Conservation (phyloP, 176 grass and related monocot genomes). For the Juncus inflexus region DNA sequence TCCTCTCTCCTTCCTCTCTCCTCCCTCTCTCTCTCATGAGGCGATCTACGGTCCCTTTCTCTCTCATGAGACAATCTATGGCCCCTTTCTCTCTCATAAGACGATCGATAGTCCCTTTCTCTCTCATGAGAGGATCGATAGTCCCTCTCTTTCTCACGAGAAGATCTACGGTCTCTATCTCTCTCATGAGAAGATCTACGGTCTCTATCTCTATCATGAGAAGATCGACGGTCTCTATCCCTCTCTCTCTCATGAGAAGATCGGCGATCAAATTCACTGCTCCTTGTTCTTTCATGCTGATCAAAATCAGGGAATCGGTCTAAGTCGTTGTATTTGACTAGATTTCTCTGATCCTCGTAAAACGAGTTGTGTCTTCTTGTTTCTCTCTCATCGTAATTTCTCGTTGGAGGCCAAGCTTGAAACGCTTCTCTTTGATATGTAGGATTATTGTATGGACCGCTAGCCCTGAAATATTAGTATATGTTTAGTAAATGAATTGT, state of each 20-base stretch:
- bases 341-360: constrained; percentile 25
- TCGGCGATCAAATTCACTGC: constrained; percentile 41
- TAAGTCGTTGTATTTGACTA: constrained; percentile 55
- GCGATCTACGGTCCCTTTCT: constrained; percentile 51
- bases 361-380: constrained; percentile 54
- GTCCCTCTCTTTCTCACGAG: constrained; percentile 43
- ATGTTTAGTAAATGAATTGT: too few species aligned
- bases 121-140: constrained; percentile 48
- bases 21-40: constrained; percentile 24
- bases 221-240: constrained; percentile 40
- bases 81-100: too few species aligned
- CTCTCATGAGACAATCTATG: constrained; percentile 33
- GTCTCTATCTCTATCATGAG: constrained; percentile 50
- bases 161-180: constrained; percentile 50
- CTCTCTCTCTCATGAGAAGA: constrained; percentile 46
- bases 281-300: constrained; percentile 67
- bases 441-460: constrained; percentile 61
- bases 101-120: constrained; percentile 32
- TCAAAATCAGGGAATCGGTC: constrained; percentile 56
- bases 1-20: constrained; percentile 65
- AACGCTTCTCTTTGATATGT: constrained; percentile 60
- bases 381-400: constrained; percentile 62
- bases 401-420: constrained; percentile 62
- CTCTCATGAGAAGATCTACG: constrained; percentile 29
- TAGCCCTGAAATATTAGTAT: constrained; percentile 57